phyloP scores from a whole-genome alignment of 2,329 filamentous ascomycete genomes.

The Pseudogymnoascus sp. region DNA sequence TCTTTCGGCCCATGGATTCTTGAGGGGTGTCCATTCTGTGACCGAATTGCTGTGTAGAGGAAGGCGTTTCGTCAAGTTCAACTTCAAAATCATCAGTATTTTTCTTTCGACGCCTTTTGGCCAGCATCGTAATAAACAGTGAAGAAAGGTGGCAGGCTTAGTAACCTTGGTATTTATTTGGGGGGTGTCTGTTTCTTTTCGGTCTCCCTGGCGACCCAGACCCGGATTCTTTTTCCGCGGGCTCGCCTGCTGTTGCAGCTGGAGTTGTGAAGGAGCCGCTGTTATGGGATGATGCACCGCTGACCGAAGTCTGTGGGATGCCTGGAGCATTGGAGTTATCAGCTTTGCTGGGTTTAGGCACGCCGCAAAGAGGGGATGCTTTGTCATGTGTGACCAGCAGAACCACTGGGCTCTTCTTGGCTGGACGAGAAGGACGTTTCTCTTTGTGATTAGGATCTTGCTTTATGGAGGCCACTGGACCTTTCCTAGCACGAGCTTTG shows the following conservation, averaged over 20 bases:
- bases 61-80: neutral
- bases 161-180: slow-evolving; percentile 9
- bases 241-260: neutral
- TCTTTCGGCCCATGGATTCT: neutral
- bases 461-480: slow-evolving; percentile 2
- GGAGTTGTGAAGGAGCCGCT: neutral
- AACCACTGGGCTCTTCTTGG: slow-evolving; percentile 1
- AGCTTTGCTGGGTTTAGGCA: slow-evolving; percentile 2
- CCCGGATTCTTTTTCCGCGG: neutral
- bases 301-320: slow-evolving; percentile 3
- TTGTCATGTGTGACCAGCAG: neutral
- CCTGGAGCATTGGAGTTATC: neutral
- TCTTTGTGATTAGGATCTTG: neutral
- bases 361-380: neutral
- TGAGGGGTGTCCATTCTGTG: neutral
- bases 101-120: neutral
- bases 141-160: neutral
- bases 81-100: neutral
- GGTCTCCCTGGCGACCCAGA: neutral
- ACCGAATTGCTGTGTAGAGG: neutral
- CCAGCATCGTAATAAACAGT: neutral
- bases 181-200: slow-evolving; percentile 2
- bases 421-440: neutral
- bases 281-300: neutral
- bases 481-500: neutral